Evolutionary conservation across 768 basidiomycete species (phyloP), one percentile per base, ranked within the genome.

Genomic region (Gymnopilus junonius): DNA sequence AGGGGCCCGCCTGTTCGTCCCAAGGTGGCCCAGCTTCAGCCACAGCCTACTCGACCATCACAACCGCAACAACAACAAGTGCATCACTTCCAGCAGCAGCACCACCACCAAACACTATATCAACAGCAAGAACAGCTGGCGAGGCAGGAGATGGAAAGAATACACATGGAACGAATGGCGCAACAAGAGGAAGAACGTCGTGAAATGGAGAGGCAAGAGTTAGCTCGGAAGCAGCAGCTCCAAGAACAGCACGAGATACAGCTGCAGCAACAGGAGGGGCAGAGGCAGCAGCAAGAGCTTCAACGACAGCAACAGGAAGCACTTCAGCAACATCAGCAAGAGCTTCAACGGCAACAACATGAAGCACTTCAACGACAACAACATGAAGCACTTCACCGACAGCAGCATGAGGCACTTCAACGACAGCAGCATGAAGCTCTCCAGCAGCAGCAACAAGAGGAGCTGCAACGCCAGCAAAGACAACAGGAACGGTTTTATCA

Each of bases 111-210:
- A n/a, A n/a, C n/a, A n/a, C n/a, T 66, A 68, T 66, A 67, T 37
- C 63, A 67, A 17, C 71, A 70, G 25, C 70, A 73, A 58, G 74
- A 74, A 64, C 68, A 72, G 63, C 63, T 75, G 34, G 70, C 74
- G 29, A 68, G 63, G n/a, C 71, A 76, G 55, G 68, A 71, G 46
- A 50, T 63, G 53, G 74, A 72, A 53, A 69, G 69, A 55, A 59
- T 71, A 53, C 66, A 70, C 32, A 34, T 62, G 55, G 70, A 72
- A 37, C 62, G 66, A 23, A 56, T 55, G 45, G 66, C 73, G 34
- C 37, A 61, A 25, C 66, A 71, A 31, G 63, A 73, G 37, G 53
- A 56, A 34, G 64, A 66, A 21, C 59, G 59, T 29, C 59, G 58
- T 27, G 59, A 66, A 45, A 10, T 60, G 31, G 68, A 69, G 48